Evolutionary conservation across 176 grass and related monocot genomes (phyloP), one percentile per base, ranked within the genome.

Genomic region (Carex pumila): DNA sequence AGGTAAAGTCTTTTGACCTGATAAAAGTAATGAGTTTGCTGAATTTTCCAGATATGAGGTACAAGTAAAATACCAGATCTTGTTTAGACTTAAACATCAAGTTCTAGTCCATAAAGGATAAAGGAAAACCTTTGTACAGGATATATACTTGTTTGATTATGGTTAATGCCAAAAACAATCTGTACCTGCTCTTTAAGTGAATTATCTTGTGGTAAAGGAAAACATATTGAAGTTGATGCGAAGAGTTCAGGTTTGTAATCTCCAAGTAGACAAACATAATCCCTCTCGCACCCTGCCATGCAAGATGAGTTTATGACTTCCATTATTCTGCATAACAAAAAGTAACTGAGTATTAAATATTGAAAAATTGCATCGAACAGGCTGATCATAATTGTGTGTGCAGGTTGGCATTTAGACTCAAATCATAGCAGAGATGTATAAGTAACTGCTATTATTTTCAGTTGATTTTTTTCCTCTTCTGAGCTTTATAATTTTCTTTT

Each of bases 1-100:
- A 98, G 80, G 75, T 90, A 76, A 9, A 98, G 90, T 12, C 92
- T 88, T 88, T 98, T 98, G 36, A 98, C 90, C 95, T 98, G 85
- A 82, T 18, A 36, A 60, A 19, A 29, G 12, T 6, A 17, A 81
- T 39, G 10, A 75, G 12, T 47, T 55, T 55, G 72, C 49, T 54
- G 49, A 50, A 32, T 55, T 13, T 76, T 76, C 21, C 17, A 76
- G 49, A 55, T 31, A 54, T 55, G 13, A 13, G 49, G 49, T 55
- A 49, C 32, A 17, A 54, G 39, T 31, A 76, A 22, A 32, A 55
- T 32, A 77, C 21, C 52, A 30, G 6, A 12, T 32, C 73, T 34
- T 56, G 2, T 32, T 76, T 76, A 76, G 12, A 55, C 21, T 55
- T 5, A 53, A 76, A 15, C 19, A 31, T 6, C 21, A 31, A 39